Evolutionary conservation across 2,329 filamentous ascomycete species (phyloP).

Genomic region (Lachnellula cervina): DNA sequence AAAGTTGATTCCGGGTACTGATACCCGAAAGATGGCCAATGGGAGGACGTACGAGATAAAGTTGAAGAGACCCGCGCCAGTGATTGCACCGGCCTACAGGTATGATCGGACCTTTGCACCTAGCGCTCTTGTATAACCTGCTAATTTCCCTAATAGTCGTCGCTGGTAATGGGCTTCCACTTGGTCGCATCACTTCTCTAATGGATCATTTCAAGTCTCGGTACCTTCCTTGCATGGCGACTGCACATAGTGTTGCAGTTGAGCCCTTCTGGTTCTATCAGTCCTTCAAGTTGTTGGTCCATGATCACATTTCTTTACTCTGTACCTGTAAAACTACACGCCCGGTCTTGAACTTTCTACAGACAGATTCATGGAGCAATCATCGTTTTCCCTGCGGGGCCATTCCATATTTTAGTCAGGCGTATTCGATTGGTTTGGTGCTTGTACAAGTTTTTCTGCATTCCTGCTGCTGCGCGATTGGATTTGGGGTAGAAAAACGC

Average conservation of each 20-base stretch:
- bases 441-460: constrained; percentile 12
- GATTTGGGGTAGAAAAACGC: not conserved
- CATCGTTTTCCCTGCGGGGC: constrained; percentile 8
- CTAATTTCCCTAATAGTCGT: constrained; percentile 27
- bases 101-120: constrained; percentile 11
- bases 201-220: not conserved
- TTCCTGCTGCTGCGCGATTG: constrained; percentile 3
- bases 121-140: constrained; percentile 11
- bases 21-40: constrained; percentile 11
- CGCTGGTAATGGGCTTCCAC: constrained; percentile 34
- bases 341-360: constrained; percentile 3
- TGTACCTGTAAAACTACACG: constrained; percentile 9
- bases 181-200: not conserved
- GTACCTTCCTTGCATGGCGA: constrained; percentile 3
- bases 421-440: not conserved
- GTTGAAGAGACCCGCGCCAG: constrained; percentile 35
- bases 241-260: constrained; percentile 24
- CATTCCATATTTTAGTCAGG: constrained; percentile 3
- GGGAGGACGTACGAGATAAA: constrained; percentile 25
- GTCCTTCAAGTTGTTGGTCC: constrained; percentile 28
- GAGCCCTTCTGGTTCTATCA: constrained; percentile 12
- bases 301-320: constrained; percentile 12
- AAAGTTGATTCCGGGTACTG: constrained; percentile 16
- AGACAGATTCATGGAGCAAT: constrained; percentile 9
- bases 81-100: constrained; percentile 37